Percentiles rank a stretch among this genome's conserved stretches.
phyloP scores from a whole-genome alignment of 352 stramenopile species.

The Pythium phragmitis region DNA sequence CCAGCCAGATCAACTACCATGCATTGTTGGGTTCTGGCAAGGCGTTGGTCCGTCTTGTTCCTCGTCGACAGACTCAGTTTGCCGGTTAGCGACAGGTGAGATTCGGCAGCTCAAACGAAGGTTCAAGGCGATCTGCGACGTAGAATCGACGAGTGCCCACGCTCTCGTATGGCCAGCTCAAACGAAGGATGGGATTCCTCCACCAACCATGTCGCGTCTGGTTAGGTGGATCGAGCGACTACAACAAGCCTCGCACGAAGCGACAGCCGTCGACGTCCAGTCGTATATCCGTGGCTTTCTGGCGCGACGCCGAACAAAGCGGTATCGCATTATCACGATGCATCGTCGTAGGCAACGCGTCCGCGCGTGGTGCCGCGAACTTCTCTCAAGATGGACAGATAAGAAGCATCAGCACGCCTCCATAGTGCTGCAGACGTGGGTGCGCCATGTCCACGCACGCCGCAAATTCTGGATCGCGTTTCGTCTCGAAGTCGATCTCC shows the following conservation, averaged over 20 bases:
- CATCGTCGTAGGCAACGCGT: slow-evolving; percentile 24
- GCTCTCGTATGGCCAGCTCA: slow-evolving; percentile 6
- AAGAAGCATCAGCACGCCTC: slow-evolving; percentile 23
- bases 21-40: slow-evolving; percentile 44
- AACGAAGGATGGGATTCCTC: neutral
- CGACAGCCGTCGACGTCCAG: slow-evolving; percentile 24
- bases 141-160: neutral
- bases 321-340: slow-evolving; percentile 22
- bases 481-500: slow-evolving; percentile 11
- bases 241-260: slow-evolving; percentile 2
- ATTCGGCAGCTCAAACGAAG: slow-evolving; percentile 18
- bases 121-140: slow-evolving; percentile 19
- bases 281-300: slow-evolving; percentile 27
- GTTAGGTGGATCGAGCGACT: slow-evolving; percentile 24
- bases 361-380: slow-evolving; percentile 26
- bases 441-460: slow-evolving; percentile 13
- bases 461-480: slow-evolving; percentile 30
- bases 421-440: slow-evolving; percentile 32
- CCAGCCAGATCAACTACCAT: slow-evolving; percentile 23
- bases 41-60: slow-evolving; percentile 21
- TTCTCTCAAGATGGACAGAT: slow-evolving; percentile 25
- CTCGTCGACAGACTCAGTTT: neutral
- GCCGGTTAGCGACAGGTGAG: slow-evolving; percentile 8
- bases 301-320: slow-evolving; percentile 19
- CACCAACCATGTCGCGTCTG: slow-evolving; percentile 13